Base-by-base conservation (phyloP, 179 eudicot genomes). In the Beta lomatogona region DNA sequence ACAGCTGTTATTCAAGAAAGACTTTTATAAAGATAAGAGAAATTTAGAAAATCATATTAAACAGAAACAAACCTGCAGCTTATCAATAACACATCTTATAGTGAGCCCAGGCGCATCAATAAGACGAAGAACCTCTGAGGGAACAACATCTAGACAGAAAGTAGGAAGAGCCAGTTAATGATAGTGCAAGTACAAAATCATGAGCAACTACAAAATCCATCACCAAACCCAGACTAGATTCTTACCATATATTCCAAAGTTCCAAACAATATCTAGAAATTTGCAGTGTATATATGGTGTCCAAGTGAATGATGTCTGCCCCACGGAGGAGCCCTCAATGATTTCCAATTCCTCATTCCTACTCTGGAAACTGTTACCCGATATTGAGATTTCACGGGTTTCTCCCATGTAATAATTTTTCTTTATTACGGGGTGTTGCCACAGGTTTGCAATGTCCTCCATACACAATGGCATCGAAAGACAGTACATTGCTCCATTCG, bases 1-100 rank as follows among this genome's bases (percentile, higher is more conserved):
- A 36, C 41, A 36, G 41, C 3, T 36, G 41, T 36, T 36, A 36
- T 2, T 36, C 41, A 3, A 36, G 41, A 1, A 36, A 36, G 41
- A 36, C 41, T 36, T 36, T 36, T 9, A 18, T 16, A 58, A 71
- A 46, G 16, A 71, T 21, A 4, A 71, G 2, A 71, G 18, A 50
- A 22, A 50, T 12, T 21, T 50, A 48, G 14, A 13, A 21, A 48
- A 15, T 41, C 36, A 0, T 71, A 59, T 4, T 75, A 44, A 55
- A 31, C 16, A 69, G 65, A 65, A 61, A 78, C 82, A 21, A 66
- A 83, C 85, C 85, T 78, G 63, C 44, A 66, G 4, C 41, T 50
- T 79, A 53, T 57, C 75, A 5, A 3, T 76, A 13, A 57, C 75
- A 73, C 12, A 6, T 3, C 41, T 41, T 14, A 6, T 28, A 19